Conservation (phyloP, 192 early-diverging fungal species). For the Umbelopsis isabellina region DNA sequence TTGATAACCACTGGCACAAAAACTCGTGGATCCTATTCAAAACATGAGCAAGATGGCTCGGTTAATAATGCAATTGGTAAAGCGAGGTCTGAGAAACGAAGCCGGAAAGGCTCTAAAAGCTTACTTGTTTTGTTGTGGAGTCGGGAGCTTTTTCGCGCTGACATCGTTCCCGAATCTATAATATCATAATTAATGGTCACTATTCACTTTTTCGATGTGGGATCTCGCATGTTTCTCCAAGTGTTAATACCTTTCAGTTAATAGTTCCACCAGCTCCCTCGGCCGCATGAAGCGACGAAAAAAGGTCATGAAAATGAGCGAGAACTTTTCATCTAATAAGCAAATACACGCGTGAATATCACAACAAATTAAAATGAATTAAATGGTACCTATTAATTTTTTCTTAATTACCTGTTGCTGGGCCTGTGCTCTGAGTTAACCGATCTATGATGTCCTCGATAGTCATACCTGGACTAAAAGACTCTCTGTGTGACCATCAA, state of each 20-base stretch:
- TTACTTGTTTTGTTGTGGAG: slow-evolving; percentile 30
- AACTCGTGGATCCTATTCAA: slow-evolving; percentile 31
- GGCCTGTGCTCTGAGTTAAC: slow-evolving; percentile 8
- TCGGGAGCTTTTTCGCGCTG: slow-evolving; percentile 19
- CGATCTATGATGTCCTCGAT: slow-evolving; percentile 20
- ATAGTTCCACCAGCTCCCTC: slow-evolving; percentile 27
- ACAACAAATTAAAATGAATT: neutral
- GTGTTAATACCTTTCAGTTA: slow-evolving; percentile 32
- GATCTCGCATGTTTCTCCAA: neutral
- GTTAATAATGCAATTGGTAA: too few species aligned
- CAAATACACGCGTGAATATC: neutral
- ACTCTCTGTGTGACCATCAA: slow-evolving; percentile 22
- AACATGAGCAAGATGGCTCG: neutral
- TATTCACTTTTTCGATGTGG: neutral
- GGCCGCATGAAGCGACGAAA: slow-evolving; percentile 45
- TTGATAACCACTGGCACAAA: slow-evolving; percentile 36
- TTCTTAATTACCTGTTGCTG: neutral
- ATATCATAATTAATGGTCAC: neutral
- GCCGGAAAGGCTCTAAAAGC: neutral
- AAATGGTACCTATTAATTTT: neutral
- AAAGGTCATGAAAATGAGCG: slow-evolving; percentile 38
- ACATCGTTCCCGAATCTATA: slow-evolving; percentile 24
- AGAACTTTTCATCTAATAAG: slow-evolving; percentile 34
- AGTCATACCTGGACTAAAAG: slow-evolving; percentile 21
- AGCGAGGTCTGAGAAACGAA: too few species aligned